Percentiles rank a stretch among this genome's conserved stretches.
Conservation (phyloP, 495 filamentous ascomycete species). For the Penicillium cinerascens region DNA sequence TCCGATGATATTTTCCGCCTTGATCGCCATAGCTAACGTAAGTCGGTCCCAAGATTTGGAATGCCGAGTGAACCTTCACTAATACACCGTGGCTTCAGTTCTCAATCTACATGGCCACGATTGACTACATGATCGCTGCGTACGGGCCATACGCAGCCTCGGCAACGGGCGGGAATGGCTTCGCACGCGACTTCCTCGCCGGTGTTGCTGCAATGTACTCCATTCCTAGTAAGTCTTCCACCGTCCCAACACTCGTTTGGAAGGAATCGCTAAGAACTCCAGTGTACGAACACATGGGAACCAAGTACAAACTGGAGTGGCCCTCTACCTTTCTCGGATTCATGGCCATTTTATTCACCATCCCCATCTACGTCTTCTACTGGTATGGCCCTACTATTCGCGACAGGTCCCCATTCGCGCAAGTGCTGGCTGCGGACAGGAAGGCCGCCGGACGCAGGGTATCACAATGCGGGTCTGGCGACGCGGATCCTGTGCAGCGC, state of each 20-base stretch:
- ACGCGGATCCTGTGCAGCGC: slow-evolving; percentile 27
- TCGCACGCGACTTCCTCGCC: slow-evolving; percentile 47
- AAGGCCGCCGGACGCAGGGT: slow-evolving; percentile 24
- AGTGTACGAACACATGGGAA: slow-evolving; percentile 37
- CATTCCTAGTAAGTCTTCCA: slow-evolving; percentile 27
- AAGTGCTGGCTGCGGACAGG: slow-evolving; percentile 24
- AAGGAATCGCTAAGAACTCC: neutral
- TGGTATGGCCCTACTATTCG: slow-evolving; percentile 44
- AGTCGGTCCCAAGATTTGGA: neutral
- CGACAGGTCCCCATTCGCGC: slow-evolving; percentile 44
- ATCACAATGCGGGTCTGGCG: slow-evolving; percentile 29
- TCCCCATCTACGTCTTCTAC: slow-evolving; percentile 50
- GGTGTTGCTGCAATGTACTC: slow-evolving; percentile 50
- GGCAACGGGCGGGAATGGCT: slow-evolving; percentile 69
- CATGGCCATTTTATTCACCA: slow-evolving; percentile 44
- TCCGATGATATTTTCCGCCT: slow-evolving; percentile 54
- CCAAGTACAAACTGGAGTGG: slow-evolving; percentile 33
- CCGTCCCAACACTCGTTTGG: too few relatives aligned
- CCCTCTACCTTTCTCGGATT: slow-evolving; percentile 40
- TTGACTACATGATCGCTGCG: slow-evolving; percentile 79
- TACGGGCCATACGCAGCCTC: slow-evolving; percentile 78
- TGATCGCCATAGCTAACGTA: slow-evolving; percentile 63
- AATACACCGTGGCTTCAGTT: slow-evolving; percentile 30
- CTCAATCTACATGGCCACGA: slow-evolving; percentile 74
- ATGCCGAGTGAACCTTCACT: neutral